Evolutionary conservation across 257 asterid species (phyloP).

Genomic region (Salvia splendens): DNA sequence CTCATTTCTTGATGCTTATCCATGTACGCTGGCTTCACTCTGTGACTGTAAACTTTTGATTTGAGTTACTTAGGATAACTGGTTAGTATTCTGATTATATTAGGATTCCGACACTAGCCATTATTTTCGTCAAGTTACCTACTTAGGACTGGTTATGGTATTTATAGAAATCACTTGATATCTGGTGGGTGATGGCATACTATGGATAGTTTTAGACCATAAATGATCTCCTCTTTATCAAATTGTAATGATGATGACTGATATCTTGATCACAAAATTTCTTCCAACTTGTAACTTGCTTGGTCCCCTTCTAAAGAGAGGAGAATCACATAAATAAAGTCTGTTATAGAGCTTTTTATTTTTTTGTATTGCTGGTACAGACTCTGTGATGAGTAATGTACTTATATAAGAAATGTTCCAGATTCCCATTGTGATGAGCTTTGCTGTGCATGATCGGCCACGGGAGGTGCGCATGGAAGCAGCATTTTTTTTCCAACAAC

Average conservation of each 20-base stretch:
- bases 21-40: not conserved
- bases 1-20: slow-evolving; percentile 16
- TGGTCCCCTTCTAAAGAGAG: not conserved
- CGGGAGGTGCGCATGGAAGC: slow-evolving; percentile 98
- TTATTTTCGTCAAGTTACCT: not conserved
- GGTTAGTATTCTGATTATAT: not conserved
- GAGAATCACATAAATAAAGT: not conserved
- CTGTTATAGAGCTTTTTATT: not conserved
- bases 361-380: slow-evolving; percentile 15
- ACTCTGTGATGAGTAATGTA: not conserved
- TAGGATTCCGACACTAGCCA: not conserved
- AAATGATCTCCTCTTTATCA: too few relatives aligned
- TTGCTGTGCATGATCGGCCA: slow-evolving; percentile 92
- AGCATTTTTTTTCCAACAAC: slow-evolving; percentile 91
- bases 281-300: not conserved
- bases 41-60: not conserved
- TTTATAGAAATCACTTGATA: slow-evolving; percentile 1
- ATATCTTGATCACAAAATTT: too few relatives aligned
- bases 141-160: not conserved
- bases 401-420: slow-evolving; percentile 36
- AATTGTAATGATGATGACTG: too few relatives aligned
- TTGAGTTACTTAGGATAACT: not conserved
- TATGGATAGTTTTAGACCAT: not conserved
- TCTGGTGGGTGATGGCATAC: not conserved
- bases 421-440: slow-evolving; percentile 94